These are phyloP conservation scores for Thermochaetoides dissita DNA, from an alignment of 2,329 filamentous ascomycete genomes.

Conservation along the genomic window DNA sequence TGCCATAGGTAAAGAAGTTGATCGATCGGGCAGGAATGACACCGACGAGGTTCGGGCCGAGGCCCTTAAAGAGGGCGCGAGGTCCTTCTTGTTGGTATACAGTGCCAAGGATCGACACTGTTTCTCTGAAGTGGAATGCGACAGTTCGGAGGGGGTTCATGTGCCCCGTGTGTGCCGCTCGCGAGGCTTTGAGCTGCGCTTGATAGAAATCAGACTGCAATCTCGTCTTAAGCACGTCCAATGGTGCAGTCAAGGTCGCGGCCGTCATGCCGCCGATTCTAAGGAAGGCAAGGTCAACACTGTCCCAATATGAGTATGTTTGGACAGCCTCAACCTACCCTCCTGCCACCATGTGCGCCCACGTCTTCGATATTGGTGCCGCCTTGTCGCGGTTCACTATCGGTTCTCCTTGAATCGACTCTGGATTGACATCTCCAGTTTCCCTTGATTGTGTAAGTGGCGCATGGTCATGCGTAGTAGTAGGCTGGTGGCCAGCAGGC, in stretches of 20 bases:
- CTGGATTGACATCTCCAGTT: constrained; percentile 40
- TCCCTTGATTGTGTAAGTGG: constrained; percentile 45
- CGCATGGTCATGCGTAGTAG: constrained; percentile 6
- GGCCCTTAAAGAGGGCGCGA: constrained; percentile 80
- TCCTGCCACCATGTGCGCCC: constrained; percentile 85
- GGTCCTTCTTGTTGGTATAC: constrained; percentile 73
- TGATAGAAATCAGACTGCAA: constrained; percentile 94
- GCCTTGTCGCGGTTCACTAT: constrained; percentile 22
- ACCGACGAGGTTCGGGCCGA: constrained; percentile 79
- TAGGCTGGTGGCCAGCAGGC: constrained; percentile 7
- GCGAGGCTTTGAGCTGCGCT: constrained; percentile 56
- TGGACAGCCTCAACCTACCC: constrained; percentile 42
- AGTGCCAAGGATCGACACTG: constrained; percentile 67
- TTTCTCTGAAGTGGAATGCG: constrained; percentile 67
- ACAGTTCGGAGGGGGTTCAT: constrained; percentile 53
- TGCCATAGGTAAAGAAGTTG: constrained; percentile 89
- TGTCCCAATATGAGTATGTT: constrained; percentile 1
- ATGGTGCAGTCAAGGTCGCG: constrained; percentile 79
- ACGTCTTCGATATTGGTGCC: constrained; percentile 56
- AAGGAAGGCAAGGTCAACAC: background rate
- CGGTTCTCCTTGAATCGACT: constrained; percentile 12
- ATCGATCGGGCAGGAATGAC: constrained; percentile 82
- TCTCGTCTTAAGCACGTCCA: constrained; percentile 87
- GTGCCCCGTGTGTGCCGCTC: constrained; percentile 43
- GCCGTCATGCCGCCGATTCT: constrained; percentile 84